Conservation (phyloP, 768 basidiomycete species). For the Calocybe cyanea region DNA sequence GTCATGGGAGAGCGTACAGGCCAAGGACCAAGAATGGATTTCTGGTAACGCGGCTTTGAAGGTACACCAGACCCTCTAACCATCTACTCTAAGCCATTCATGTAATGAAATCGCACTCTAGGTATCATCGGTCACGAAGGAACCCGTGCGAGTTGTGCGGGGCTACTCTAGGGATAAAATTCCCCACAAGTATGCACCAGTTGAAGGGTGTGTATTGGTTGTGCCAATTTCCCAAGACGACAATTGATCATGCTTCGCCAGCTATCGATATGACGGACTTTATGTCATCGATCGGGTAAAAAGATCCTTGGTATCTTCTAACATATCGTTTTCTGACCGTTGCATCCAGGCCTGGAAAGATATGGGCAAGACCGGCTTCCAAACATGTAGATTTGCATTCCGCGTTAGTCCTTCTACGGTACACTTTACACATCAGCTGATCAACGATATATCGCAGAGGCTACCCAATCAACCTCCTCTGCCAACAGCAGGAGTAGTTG, state of each 20-base stretch:
- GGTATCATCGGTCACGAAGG: constrained; percentile 24
- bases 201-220: constrained; percentile 16
- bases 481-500: not conserved
- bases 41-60: constrained; percentile 18
- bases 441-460: not conserved
- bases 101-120: too few relatives aligned
- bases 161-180: constrained; percentile 17
- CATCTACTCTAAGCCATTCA: not conserved
- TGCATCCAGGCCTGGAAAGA: constrained; percentile 18
- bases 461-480: constrained; percentile 7
- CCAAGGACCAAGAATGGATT: constrained; percentile 23
- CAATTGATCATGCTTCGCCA: constrained; percentile 2
- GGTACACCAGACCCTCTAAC: constrained; percentile 1
- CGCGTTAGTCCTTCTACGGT: constrained; percentile 11
- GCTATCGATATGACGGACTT: constrained; percentile 24
- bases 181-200: constrained; percentile 18
- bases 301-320: too few relatives aligned
- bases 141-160: constrained; percentile 36
- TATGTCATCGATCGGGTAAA: constrained; percentile 16
- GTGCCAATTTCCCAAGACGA: not conserved
- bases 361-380: constrained; percentile 17
- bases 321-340: not conserved
- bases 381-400: constrained; percentile 20
- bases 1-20: constrained; percentile 30
- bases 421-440: not conserved